These are phyloP conservation scores for Wallacemonas collosoma DNA, from an alignment of 208 protist genomes.

Conservation along the genomic window DNA sequence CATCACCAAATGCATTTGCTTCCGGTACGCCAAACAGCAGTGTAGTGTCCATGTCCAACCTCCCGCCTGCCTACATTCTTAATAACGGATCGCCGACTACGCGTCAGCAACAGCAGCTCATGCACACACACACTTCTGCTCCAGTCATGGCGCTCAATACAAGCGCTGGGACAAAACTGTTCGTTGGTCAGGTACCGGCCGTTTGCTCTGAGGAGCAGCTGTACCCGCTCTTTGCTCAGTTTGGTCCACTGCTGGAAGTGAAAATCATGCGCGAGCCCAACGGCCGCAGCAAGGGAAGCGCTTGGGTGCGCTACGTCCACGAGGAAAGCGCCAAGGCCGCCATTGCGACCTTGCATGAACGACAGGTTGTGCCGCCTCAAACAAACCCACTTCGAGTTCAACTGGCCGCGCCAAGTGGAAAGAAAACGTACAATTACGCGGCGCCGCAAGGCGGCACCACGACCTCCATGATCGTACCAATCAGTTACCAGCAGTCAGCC, in stretches of 20 bases:
- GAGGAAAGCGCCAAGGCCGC: conserved; percentile 60
- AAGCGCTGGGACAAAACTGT: conserved; percentile 76
- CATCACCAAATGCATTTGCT: neutral
- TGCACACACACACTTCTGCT: neutral
- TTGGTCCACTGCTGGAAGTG: conserved; percentile 74
- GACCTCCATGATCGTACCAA: conserved; percentile 23
- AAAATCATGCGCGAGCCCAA: conserved; percentile 84
- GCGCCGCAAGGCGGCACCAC: conserved; percentile 13
- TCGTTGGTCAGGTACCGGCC: conserved; percentile 87
- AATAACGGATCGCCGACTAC: conserved; percentile 7
- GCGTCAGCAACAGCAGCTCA: conserved; percentile 14
- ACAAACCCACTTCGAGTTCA: conserved; percentile 85
- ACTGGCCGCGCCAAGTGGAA: conserved; percentile 52
- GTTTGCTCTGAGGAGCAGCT: conserved; percentile 87
- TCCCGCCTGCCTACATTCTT: neutral
- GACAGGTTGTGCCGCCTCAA: conserved; percentile 81
- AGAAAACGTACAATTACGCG: conserved; percentile 24
- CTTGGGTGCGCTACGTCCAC: conserved; percentile 81
- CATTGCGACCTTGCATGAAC: conserved; percentile 77
- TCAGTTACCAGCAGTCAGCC: conserved; percentile 9
- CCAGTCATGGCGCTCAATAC: conserved; percentile 27
- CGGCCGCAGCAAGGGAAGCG: conserved; percentile 77
- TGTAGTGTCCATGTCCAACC: conserved; percentile 11
- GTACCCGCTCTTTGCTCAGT: conserved; percentile 63
- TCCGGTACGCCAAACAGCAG: conserved; percentile 15